Percentiles rank a stretch among this genome's conserved stretches.
Evolutionary conservation across 2,329 filamentous ascomycete species (phyloP).

Genomic region (Alternaria gansuensis): DNA sequence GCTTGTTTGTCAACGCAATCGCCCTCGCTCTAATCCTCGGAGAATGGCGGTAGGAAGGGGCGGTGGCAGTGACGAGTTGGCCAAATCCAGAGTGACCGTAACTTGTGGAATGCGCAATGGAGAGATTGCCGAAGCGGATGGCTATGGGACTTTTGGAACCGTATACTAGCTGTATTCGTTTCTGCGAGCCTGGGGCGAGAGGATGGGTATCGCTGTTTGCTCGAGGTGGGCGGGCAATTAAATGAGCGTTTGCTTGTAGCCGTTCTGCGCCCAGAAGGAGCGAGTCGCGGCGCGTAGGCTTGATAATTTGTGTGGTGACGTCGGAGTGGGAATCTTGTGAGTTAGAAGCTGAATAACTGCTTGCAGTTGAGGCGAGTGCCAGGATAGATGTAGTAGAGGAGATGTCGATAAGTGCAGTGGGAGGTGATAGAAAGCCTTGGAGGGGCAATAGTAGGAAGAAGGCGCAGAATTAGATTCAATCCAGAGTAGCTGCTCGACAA

Average conservation of each 20-base stretch:
- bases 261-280: conserved; percentile 1
- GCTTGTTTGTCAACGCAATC: conserved; percentile 20
- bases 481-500: neutral
- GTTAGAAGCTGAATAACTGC: neutral
- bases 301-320: neutral
- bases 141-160: neutral
- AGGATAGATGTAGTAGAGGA: neutral
- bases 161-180: neutral
- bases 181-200: neutral
- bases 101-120: conserved; percentile 9
- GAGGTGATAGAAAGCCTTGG: neutral
- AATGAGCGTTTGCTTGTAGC: conserved; percentile 1
- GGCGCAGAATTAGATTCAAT: neutral
- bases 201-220: conserved; percentile 5
- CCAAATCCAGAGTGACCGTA: conserved; percentile 19
- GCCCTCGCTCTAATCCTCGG: neutral
- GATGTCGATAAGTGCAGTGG: neutral
- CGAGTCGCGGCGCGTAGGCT: conserved; percentile 2
- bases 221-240: conserved; percentile 5
- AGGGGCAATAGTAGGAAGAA: neutral
- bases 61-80: conserved; percentile 1
- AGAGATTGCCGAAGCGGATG: conserved; percentile 15
- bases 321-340: neutral
- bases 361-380: neutral
- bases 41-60: neutral